A percentile compares a stretch with the other conserved stretches of the same genome.
Conservation (phyloP, 257 asterid genomes). For the Solanum commersonii region DNA sequence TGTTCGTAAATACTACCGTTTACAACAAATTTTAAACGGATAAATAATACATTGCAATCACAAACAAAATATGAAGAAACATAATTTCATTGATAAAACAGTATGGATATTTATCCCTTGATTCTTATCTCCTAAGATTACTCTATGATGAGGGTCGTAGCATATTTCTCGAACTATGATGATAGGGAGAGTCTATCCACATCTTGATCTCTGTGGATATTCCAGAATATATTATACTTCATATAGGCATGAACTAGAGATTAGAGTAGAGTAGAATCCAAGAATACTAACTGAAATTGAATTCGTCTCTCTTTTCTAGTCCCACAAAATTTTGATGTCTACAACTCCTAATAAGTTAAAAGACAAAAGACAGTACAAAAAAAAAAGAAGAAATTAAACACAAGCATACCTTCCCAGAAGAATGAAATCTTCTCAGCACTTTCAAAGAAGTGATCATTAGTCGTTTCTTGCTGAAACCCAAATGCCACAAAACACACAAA, state of each 20-base stretch:
- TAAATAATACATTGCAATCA: background rate
- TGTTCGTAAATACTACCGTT: background rate
- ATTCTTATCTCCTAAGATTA: background rate
- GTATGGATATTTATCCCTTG: background rate
- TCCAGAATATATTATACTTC: too few relatives aligned
- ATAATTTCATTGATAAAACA: background rate
- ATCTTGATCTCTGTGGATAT: background rate
- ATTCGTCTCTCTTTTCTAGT: too few relatives aligned
- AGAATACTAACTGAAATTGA: too few relatives aligned
- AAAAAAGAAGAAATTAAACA: background rate
- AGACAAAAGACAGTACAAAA: background rate
- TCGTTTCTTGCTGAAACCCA: slow-evolving; percentile 46
- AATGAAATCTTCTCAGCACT: slow-evolving; percentile 93
- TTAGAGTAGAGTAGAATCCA: too few relatives aligned
- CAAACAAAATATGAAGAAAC: background rate
- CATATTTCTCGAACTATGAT: background rate
- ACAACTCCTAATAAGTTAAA: background rate
- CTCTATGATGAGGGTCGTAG: background rate
- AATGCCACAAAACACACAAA: background rate
- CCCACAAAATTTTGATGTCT: too few relatives aligned
- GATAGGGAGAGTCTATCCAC: too few relatives aligned
- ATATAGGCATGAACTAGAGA: background rate
- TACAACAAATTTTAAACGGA: background rate
- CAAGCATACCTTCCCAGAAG: slow-evolving; percentile 78
- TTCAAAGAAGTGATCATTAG: slow-evolving; percentile 72